Base-by-base conservation (phyloP, 495 filamentous ascomycete genomes). In the Extremus antarcticus region DNA sequence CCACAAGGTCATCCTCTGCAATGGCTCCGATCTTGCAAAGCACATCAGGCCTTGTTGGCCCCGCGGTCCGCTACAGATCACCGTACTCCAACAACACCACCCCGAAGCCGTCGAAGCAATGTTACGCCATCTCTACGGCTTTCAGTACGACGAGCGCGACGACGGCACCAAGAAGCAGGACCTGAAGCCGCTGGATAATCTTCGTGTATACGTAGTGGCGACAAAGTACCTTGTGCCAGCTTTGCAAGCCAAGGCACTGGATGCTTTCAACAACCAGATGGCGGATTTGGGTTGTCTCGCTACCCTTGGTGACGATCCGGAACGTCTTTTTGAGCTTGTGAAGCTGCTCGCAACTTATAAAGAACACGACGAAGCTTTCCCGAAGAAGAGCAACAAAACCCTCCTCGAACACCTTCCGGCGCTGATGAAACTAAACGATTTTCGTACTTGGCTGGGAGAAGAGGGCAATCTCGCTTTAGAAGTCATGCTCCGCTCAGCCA, bases 31-130 rank as follows among this genome's bases (percentile, higher is more conserved):
- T 10, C 51, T 51, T 24, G 51, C 51, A 35, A 32, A n/a, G n/a
- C n/a, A n/a, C n/a, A n/a, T n/a, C n/a, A 51, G 16, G 40, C 24
- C 4, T 15, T 51, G 2, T 46, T 62, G 4, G 69, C 69, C 9
- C 9, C 9, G 9, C 9, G n/a, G n/a, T 39, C n/a, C 35, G 35
- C 35, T n/a, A n/a, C 9, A 39, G 50, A 65, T 68, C 39, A n/a
- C n/a, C n/a, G n/a, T n/a, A n/a, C 59, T 70, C 2, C 63, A 66
- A 20, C 63, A 69, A 41, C 68, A 69, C 47, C 66, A 72, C 51
- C 41, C 63, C 32, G 68, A 70, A 50, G 66, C 65, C 11, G 66
- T 70, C 19, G 67, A 69, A 46, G 65, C 68, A 23, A 69, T 70
- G 66, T 61, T 70, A 15, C 32, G 66, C 55, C 70, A 60, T 21